phyloP scores from a whole-genome alignment of 2,329 filamentous ascomycete species.

The Trichoderma afroharzianum region DNA sequence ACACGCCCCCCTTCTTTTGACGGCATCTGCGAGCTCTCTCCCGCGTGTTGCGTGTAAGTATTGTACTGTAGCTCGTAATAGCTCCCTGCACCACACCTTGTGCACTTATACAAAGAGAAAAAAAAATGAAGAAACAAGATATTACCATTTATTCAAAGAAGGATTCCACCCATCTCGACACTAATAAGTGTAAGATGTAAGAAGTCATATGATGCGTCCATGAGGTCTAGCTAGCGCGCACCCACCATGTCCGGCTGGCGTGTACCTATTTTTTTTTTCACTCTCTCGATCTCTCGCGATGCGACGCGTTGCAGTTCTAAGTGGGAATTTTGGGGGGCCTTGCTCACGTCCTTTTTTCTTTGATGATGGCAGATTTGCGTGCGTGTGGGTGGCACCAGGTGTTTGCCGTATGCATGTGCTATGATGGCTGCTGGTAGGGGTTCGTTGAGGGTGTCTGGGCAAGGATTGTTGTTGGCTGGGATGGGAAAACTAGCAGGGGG shows the following conservation, averaged over 20 bases:
- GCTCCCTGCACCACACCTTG: background rate
- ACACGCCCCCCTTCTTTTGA: background rate
- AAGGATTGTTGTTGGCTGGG: background rate
- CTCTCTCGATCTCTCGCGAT: background rate
- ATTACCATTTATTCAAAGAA: background rate
- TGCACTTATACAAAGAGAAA: background rate
- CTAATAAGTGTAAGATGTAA: constrained; percentile 12
- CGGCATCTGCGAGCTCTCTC: background rate
- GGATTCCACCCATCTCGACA: background rate
- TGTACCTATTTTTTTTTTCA: background rate
- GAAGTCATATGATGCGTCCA: constrained; percentile 21
- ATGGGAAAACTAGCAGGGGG: background rate
- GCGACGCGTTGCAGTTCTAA: background rate
- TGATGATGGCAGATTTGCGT: background rate
- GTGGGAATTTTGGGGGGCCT: background rate
- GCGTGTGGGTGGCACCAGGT: background rate
- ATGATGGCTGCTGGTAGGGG: background rate
- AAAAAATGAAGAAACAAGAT: background rate
- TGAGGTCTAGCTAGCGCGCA: constrained; percentile 17
- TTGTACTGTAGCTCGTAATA: background rate
- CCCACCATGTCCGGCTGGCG: constrained; percentile 9
- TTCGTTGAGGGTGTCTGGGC: background rate
- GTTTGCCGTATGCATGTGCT: constrained; percentile 6
- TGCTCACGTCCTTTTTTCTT: background rate
- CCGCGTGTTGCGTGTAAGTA: background rate